These are phyloP conservation scores for Neospora caninum DNA, from an alignment of 169 alveolate species.

Conservation along the genomic window DNA sequence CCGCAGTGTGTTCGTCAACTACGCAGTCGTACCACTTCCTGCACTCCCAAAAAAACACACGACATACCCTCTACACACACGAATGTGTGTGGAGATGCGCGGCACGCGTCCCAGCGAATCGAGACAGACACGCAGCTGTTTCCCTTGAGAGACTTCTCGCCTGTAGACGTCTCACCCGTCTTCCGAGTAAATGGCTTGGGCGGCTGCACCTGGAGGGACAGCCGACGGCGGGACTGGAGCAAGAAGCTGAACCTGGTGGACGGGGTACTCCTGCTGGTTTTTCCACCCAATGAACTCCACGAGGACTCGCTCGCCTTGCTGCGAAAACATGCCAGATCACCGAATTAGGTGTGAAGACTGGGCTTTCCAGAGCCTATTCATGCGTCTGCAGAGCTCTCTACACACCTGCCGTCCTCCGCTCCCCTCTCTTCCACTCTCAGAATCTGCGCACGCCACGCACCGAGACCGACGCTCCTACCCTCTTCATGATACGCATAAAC, in stretches of 20 bases:
- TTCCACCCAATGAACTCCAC: slow-evolving; percentile 71
- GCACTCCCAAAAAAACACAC: not conserved
- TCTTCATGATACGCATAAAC: not conserved
- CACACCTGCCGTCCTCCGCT: too few relatives aligned
- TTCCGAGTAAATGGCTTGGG: slow-evolving; percentile 68
- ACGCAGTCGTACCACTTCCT: slow-evolving; percentile 72
- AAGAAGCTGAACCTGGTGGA: slow-evolving; percentile 66
- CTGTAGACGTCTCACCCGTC: slow-evolving; percentile 58
- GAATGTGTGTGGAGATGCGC: too few relatives aligned
- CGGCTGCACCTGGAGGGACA: slow-evolving; percentile 52
- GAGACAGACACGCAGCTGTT: too few relatives aligned
- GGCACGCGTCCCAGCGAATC: too few relatives aligned
- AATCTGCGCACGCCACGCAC: too few relatives aligned
- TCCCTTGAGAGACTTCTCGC: not conserved
- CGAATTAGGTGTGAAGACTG: not conserved
- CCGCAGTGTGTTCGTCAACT: slow-evolving; percentile 56
- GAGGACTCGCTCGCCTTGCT: slow-evolving; percentile 68
- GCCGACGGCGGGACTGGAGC: slow-evolving; percentile 63
- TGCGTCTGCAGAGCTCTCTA: not conserved
- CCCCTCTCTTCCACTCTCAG: too few relatives aligned
- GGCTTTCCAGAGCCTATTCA: not conserved
- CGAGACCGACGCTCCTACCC: too few relatives aligned
- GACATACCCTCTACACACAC: too few relatives aligned
- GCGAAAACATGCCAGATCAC: not conserved
- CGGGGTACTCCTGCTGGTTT: slow-evolving; percentile 64